These are phyloP conservation scores for Penicillium crustosum DNA, from an alignment of 2,329 filamentous ascomycete genomes.

Conservation along the genomic window DNA sequence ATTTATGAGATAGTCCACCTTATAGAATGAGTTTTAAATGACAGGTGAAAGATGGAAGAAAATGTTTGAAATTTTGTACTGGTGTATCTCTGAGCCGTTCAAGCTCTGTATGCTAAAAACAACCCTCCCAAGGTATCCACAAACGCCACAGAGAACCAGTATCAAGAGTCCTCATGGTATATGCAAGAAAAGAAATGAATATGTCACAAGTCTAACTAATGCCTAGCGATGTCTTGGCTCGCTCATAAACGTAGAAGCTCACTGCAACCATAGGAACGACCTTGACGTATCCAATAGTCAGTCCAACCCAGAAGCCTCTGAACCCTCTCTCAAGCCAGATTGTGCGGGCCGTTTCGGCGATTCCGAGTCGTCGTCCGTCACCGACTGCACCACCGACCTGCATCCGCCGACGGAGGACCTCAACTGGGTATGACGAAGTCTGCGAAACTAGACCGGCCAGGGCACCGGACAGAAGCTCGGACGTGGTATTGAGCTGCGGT, in stretches of 20 bases:
- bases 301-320: conserved; percentile 84
- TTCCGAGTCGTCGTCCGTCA: conserved; percentile 75
- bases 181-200: conserved; percentile 6
- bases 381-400: conserved; percentile 94
- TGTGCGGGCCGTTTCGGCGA: conserved; percentile 72
- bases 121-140: conserved; percentile 13
- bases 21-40: neutral
- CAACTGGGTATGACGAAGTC: conserved; percentile 88
- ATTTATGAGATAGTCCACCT: neutral
- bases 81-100: conserved; percentile 14
- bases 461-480: conserved; percentile 80
- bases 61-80: neutral
- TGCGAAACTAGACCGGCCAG: conserved; percentile 86
- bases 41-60: neutral
- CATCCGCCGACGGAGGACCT: conserved; percentile 90
- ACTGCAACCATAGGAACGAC: conserved; percentile 84
- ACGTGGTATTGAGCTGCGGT: conserved; percentile 75
- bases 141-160: conserved; percentile 24
- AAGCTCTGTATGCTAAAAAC: conserved; percentile 17
- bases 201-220: conserved; percentile 3
- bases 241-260: conserved; percentile 67
- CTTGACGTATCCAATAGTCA: conserved; percentile 95
- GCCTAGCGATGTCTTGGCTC: conserved; percentile 63
- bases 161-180: conserved; percentile 13
- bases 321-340: conserved; percentile 76